phyloP scores from a whole-genome alignment of 2,329 filamentous ascomycete species.

The Phoma sp. region DNA sequence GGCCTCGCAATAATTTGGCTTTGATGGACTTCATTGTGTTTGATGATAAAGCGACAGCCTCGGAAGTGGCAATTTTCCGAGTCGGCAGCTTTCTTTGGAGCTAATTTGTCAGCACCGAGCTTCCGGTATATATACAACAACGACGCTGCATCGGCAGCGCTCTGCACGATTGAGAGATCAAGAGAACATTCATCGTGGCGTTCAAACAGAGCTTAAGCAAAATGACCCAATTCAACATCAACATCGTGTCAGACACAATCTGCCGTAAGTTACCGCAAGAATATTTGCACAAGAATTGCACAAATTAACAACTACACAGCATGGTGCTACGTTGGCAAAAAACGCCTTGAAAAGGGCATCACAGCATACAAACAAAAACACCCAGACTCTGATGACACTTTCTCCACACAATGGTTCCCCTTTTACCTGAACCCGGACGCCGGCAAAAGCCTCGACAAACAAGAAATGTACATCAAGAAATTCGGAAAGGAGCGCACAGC shows the following conservation, averaged over 20 bases:
- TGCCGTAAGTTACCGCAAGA: constrained; percentile 64
- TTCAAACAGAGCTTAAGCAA: constrained; percentile 40
- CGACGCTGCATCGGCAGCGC: not conserved
- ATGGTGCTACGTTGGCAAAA: constrained; percentile 77
- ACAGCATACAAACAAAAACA: constrained; percentile 67
- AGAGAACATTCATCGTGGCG: constrained; percentile 38
- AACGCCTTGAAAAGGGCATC: constrained; percentile 76
- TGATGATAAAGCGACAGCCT: constrained; percentile 10
- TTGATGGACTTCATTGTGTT: not conserved
- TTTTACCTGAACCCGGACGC: constrained; percentile 79
- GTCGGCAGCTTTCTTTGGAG: constrained; percentile 4
- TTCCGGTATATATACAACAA: constrained; percentile 19
- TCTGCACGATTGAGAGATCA: constrained; percentile 3
- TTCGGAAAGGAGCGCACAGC: constrained; percentile 68
- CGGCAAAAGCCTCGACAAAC: constrained; percentile 62
- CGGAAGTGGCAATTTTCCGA: constrained; percentile 18
- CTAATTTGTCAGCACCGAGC: constrained; percentile 34
- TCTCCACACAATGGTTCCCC: constrained; percentile 76
- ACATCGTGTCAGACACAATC: constrained; percentile 77
- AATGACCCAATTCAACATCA: constrained; percentile 71
- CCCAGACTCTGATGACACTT: constrained; percentile 68
- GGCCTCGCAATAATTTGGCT: not conserved
- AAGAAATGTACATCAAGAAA: constrained; percentile 65
- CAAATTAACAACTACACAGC: constrained; percentile 20
- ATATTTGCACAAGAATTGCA: constrained; percentile 11